Conservation (phyloP, 192 early-diverging fungal species). For the Gryganskiella cystojenkinii region DNA sequence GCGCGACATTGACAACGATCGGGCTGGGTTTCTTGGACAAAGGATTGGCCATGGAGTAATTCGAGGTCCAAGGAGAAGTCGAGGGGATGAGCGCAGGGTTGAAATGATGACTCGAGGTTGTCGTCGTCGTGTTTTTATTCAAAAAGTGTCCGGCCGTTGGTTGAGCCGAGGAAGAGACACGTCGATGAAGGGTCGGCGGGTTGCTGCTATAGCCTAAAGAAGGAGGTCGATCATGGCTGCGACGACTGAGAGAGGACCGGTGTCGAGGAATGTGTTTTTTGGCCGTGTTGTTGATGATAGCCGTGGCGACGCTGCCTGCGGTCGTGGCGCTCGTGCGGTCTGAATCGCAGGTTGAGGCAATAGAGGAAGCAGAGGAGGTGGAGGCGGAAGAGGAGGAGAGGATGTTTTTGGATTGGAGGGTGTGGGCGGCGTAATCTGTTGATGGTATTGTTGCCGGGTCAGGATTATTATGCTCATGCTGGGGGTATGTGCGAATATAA, state of each 20-base stretch:
- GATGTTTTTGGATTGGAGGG: not conserved
- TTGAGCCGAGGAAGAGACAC: not conserved
- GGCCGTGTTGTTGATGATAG: not conserved
- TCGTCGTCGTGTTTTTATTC: not conserved
- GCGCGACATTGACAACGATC: not conserved
- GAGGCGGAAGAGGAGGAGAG: not conserved
- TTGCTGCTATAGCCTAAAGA: not conserved
- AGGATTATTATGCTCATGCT: no score
- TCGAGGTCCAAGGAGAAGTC: not conserved
- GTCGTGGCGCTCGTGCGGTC: constrained; percentile 1
- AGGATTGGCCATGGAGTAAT: no score
- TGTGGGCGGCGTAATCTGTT: not conserved
- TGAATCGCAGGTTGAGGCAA: constrained; percentile 3
- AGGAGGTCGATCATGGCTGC: not conserved
- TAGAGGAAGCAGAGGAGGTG: constrained; percentile 4
- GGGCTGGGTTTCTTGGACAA: not conserved
- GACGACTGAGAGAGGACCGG: not conserved
- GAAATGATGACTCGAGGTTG: not conserved
- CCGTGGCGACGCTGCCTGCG: not conserved
- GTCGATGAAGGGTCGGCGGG: not conserved
- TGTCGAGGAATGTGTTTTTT: not conserved
- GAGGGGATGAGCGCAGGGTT: not conserved
- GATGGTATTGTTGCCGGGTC: constrained; percentile 3
- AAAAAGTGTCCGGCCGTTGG: no score
- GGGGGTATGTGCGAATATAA: not conserved